These are phyloP conservation scores for Setaria italica DNA, from an alignment of 202 grass and related monocot species.

Conservation along the genomic window DNA sequence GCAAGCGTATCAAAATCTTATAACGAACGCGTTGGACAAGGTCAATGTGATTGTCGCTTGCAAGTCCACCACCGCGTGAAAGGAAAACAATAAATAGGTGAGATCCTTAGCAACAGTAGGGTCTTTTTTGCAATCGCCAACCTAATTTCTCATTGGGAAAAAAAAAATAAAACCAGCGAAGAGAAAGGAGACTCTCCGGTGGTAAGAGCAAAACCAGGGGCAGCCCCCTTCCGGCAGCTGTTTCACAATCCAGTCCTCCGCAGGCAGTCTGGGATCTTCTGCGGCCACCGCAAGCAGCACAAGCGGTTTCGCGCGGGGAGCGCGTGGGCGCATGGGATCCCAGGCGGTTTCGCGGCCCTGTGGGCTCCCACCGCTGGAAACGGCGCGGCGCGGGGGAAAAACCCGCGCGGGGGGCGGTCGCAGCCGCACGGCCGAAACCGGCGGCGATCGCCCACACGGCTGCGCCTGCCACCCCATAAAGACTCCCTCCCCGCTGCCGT, in stretches of 20 bases:
- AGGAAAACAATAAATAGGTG: background rate
- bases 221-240: constrained; percentile 33
- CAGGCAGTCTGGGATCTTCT: constrained; percentile 19
- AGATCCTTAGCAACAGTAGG: background rate
- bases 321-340: constrained; percentile 43
- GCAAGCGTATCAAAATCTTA: no score
- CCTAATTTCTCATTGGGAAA: background rate
- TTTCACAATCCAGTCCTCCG: constrained; percentile 15
- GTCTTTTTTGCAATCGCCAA: background rate
- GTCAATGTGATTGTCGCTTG: background rate
- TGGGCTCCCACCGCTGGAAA: constrained; percentile 36
- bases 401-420: constrained; percentile 23
- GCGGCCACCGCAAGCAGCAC: background rate
- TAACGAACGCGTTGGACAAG: background rate
- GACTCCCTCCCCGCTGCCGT: background rate
- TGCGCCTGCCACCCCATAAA: background rate
- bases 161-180: background rate
- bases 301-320: no score
- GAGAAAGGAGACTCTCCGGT: no score
- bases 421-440: constrained; percentile 40
- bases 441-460: constrained; percentile 32
- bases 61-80: background rate
- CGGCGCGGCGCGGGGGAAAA: constrained; percentile 11
- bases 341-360: constrained; percentile 39
- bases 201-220: constrained; percentile 34